phyloP scores from a whole-genome alignment of 2,329 filamentous ascomycete genomes.

The Lecanoromycetidae sp. region DNA sequence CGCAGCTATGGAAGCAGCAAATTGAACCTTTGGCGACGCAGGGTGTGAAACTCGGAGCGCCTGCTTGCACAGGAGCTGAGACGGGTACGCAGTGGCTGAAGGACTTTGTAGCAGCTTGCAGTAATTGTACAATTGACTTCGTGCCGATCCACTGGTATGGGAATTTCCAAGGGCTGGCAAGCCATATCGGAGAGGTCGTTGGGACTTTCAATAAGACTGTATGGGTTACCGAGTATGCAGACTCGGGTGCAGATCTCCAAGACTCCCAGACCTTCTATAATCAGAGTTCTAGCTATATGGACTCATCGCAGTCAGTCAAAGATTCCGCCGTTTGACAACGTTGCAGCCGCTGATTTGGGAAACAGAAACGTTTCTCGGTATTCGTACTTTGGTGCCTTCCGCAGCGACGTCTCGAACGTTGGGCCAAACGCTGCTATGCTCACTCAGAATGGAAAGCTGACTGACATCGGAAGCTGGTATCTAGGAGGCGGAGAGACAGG shows the following conservation, averaged over 20 bases:
- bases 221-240: constrained; percentile 71
- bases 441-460: constrained; percentile 54
- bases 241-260: constrained; percentile 41
- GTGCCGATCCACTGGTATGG: constrained; percentile 41
- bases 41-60: constrained; percentile 57
- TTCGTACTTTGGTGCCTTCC: constrained; percentile 65
- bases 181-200: constrained; percentile 25
- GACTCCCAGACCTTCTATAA: constrained; percentile 58
- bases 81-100: constrained; percentile 54
- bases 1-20: constrained; percentile 56
- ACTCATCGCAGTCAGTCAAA: constrained; percentile 40
- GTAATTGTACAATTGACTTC: constrained; percentile 35
- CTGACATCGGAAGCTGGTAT: constrained; percentile 67
- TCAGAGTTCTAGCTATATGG: constrained; percentile 52
- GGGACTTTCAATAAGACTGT: constrained; percentile 40
- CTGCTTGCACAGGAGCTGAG: constrained; percentile 53
- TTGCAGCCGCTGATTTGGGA: constrained; percentile 20
- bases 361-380: constrained; percentile 49
- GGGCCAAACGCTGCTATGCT: constrained; percentile 62
- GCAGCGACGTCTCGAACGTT: constrained; percentile 57
- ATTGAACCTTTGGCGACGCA: constrained; percentile 55
- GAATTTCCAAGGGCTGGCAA: constrained; percentile 26
- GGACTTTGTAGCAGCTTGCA: constrained; percentile 51
- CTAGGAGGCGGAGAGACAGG: constrained; percentile 51
- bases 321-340: background rate